Percentiles rank a stretch among this genome's conserved stretches.
Evolutionary conservation across 176 grass and related monocot species (phyloP).

Genomic region (Echinochloa phyllopogon): DNA sequence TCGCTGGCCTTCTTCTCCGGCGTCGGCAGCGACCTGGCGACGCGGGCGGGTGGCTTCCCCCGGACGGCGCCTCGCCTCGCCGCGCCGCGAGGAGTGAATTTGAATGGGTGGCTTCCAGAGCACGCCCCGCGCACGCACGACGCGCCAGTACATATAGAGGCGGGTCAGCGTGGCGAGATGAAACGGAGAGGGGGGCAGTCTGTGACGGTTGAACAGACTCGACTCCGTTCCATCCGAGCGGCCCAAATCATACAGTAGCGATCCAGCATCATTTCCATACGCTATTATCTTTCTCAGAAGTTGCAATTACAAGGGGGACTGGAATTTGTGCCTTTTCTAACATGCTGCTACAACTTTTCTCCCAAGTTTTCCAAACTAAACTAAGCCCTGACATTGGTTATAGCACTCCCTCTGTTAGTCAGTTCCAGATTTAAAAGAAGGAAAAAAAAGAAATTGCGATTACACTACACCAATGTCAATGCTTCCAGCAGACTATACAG

Average conservation of each 20-base stretch:
- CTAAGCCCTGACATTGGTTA: background rate
- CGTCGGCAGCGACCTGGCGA: background rate
- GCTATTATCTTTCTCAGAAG: background rate
- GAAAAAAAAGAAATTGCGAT: background rate
- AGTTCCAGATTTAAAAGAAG: background rate
- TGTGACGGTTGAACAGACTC: background rate
- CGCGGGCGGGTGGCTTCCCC: background rate
- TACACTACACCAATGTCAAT: background rate
- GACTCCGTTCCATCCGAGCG: background rate
- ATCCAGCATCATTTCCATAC: background rate
- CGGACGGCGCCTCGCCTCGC: background rate
- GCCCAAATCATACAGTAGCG: background rate
- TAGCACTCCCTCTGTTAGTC: background rate
- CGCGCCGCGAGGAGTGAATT: background rate
- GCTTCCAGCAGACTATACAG: background rate
- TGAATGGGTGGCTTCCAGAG: slow-evolving; percentile 22
- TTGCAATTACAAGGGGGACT: background rate
- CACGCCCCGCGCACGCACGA: background rate
- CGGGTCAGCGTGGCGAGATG: background rate
- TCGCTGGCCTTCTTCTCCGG: background rate
- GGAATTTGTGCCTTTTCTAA: background rate
- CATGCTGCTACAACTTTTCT: background rate
- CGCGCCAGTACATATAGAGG: background rate
- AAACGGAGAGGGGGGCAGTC: background rate
- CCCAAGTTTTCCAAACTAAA: background rate